These are phyloP conservation scores for Stachybotrys chartarum DNA, from an alignment of 2,329 filamentous ascomycete species.

Conservation along the genomic window DNA sequence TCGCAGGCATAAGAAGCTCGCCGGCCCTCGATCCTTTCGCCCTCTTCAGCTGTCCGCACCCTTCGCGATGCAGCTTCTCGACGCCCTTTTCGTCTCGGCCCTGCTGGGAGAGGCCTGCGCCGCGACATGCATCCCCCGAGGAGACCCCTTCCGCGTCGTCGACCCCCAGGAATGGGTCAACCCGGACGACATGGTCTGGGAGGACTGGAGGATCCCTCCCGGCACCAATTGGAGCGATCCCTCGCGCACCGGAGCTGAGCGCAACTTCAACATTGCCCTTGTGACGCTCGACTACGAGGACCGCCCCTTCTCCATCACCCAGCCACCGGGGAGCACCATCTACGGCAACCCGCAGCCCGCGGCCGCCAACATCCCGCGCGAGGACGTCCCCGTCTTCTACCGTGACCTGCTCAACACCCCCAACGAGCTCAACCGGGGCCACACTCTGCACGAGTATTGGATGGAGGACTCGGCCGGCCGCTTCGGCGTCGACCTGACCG, in stretches of 20 bases:
- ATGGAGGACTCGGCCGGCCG: constrained; percentile 47
- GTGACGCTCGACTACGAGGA: constrained; percentile 45
- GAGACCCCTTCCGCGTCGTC: constrained; percentile 36
- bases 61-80: background rate
- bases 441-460: constrained; percentile 51
- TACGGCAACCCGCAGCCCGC: constrained; percentile 42
- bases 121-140: background rate
- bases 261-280: constrained; percentile 50
- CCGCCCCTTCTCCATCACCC: constrained; percentile 39
- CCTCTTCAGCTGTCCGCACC: background rate
- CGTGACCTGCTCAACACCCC: constrained; percentile 43
- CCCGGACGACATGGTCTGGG: constrained; percentile 47
- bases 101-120: background rate
- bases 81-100: background rate
- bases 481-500: constrained; percentile 45
- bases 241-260: constrained; percentile 30
- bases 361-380: constrained; percentile 31
- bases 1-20: background rate
- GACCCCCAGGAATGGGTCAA: constrained; percentile 47
- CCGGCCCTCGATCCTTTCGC: background rate
- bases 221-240: constrained; percentile 41
- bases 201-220: constrained; percentile 37
- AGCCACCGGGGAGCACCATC: constrained; percentile 35
- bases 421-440: constrained; percentile 38
- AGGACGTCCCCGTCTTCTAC: constrained; percentile 42